These are phyloP conservation scores for Verbena officinalis DNA, from an alignment of 257 asterid genomes.

Conservation along the genomic window DNA sequence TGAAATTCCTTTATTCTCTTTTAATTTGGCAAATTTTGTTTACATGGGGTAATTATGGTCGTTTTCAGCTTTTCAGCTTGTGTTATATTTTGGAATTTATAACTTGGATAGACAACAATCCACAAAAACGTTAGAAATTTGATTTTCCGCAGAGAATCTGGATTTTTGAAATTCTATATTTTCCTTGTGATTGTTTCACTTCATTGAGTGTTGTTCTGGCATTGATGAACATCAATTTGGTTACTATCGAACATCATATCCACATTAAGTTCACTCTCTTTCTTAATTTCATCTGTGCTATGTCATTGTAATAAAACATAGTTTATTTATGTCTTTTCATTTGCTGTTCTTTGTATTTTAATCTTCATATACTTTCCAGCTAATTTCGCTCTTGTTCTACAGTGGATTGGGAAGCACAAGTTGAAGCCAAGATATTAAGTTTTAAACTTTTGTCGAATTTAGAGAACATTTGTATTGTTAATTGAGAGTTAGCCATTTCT, in stretches of 20 bases:
- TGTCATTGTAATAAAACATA: not conserved
- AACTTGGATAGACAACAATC: too few species aligned
- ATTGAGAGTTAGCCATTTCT: not conserved
- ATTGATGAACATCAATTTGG: too few species aligned
- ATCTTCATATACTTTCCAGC: not conserved
- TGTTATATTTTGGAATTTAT: too few species aligned
- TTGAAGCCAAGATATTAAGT: not conserved
- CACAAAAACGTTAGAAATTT: not conserved
- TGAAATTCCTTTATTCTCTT: not conserved
- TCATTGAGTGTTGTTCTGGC: not conserved
- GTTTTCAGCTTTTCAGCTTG: not conserved
- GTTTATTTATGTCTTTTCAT: not conserved
- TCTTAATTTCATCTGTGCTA: not conserved
- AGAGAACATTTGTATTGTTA: conserved; percentile 25
- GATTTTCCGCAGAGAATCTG: not conserved
- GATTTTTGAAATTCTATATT: too few species aligned
- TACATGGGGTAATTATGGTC: not conserved
- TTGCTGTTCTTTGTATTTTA: not conserved
- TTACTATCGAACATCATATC: not conserved
- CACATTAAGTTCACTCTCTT: not conserved
- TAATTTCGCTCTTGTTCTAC: not conserved
- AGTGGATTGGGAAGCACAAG: conserved; percentile 19
- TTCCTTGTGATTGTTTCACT: not conserved
- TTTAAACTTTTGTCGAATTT: conserved; percentile 14
- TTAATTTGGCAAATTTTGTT: not conserved